Evolutionary conservation across 1,284 basidiomycete genomes (phyloP).

Genomic region (Ceratobasidium sp.): DNA sequence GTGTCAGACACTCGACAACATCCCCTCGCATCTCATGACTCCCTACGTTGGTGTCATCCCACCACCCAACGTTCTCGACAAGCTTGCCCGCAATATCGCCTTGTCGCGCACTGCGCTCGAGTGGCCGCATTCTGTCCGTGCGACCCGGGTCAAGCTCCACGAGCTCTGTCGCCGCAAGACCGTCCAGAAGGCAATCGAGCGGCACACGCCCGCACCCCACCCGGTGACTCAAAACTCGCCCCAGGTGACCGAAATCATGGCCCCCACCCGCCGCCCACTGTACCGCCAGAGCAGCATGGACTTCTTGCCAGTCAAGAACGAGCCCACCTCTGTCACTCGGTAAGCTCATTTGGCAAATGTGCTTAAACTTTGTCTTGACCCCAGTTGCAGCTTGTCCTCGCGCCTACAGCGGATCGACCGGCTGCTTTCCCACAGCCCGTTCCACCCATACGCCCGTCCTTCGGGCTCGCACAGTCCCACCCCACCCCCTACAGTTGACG

Average conservation of each 20-base stretch:
- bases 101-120: slow-evolving; percentile 68
- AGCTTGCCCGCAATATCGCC: slow-evolving; percentile 76
- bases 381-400: slow-evolving; percentile 65
- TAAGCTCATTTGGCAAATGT: slow-evolving; percentile 69
- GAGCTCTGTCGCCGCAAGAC: slow-evolving; percentile 66
- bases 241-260: background rate
- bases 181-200: slow-evolving; percentile 40
- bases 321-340: slow-evolving; percentile 69
- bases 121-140: slow-evolving; percentile 81
- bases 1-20: slow-evolving; percentile 77
- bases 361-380: slow-evolving; percentile 43
- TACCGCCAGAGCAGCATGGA: slow-evolving; percentile 87
- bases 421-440: slow-evolving; percentile 53
- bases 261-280: slow-evolving; percentile 58
- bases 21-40: slow-evolving; percentile 81
- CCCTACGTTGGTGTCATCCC: slow-evolving; percentile 83
- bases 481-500: slow-evolving; percentile 8
- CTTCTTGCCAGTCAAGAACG: slow-evolving; percentile 70
- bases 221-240: slow-evolving; percentile 7
- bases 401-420: slow-evolving; percentile 67
- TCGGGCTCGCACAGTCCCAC: slow-evolving; percentile 54
- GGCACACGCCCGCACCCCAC: slow-evolving; percentile 10
- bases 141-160: slow-evolving; percentile 80
- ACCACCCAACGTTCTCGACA: slow-evolving; percentile 82
- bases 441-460: slow-evolving; percentile 54